Evolutionary conservation across 2,329 filamentous ascomycete species (phyloP), one percentile per base, ranked within the genome.

Genomic region (Aspergillus ochraceoroseus): DNA sequence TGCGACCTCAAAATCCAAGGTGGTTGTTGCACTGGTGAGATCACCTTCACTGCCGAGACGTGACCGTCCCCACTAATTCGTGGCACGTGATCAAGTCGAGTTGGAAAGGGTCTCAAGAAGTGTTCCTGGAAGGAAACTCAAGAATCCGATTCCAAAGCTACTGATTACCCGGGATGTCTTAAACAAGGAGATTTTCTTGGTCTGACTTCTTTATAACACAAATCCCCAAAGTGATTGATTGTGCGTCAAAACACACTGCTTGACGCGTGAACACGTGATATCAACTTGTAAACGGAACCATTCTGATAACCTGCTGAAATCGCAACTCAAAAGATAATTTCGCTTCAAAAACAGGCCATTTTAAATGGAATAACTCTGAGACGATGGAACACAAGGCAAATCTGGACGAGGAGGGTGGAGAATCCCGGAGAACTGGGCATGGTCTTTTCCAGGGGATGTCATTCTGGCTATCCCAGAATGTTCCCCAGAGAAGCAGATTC

Each of bases 381-480:
- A 14, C 12, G 3, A 35, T 35, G 38, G 25, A 17, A 11, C 6
- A 11, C 13, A 33, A 17, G n/a, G 2, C 7, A 13, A 13, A 11
- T 2, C 8, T 7, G 17, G 32, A 19, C 12, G 5, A 8, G 12
- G 30, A 26, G n/a, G n/a, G n/a, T 4, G 37, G 18, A 15, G 12
- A n/a, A 4, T 5, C 20, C 14, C 30, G 8, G 18, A 29, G 13
- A 4, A 23, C 17, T 18, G 19, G 18, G n/a, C 23, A 19, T 28
- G n/a, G 22, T 22, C 56, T 83, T 7, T 82, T 83, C 47, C 53
- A 65, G 9, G 72, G 72, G 30, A 66, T 67, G 42, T 74, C 66
- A 31, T 81, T 83, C 61, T 82, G 76, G 71, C 56, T 83, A 26
- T 70, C 75, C 14, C 70, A 71, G 41, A 71, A 70, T 39, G 62